Base-by-base conservation (phyloP, 208 protist species). In the Leishmania arabica region DNA sequence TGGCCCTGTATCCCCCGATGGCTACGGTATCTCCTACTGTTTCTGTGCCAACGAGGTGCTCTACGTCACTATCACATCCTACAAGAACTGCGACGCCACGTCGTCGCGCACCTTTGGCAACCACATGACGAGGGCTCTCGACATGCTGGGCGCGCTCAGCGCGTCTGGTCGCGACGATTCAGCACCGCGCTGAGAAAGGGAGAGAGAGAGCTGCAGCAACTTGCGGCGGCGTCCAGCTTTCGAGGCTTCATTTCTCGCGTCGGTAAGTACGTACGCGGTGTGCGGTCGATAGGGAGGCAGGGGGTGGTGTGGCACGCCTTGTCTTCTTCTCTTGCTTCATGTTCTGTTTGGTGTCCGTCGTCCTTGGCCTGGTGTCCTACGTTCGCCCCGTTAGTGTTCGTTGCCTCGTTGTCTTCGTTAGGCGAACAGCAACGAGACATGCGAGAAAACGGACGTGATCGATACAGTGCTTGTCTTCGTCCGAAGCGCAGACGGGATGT, bases 1-100 rank as follows among this genome's bases (percentile, higher is more conserved):
- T 79, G 96, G 95, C 19, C 96, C 96, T 19, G 93, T 97, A 27
- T 83, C 90, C 8, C 77, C 89, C 49, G 91, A 97, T 77, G 93
- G 95, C 72, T 98, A 98, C 87, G 95, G 95, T 71, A 86, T 98
- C 47, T 95, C 89, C n/a, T 98, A 98, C 92, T 95, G 91, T 77
- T 85, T 95, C 71, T 91, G 88, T 78, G 89, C 88, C 64, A 93
- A 97, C 65, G 75, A 72, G 17, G 72, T 90, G 34, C 47, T 97
- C 58, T 97, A 92, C 92, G 78, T 97, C 84, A 96, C 95, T 60
- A 88, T 98, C 37, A 96, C 94, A 3, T 88, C 86, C 40, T 91
- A 94, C 84, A 91, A 91, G 72, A 86, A 77, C 78, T 91, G 86
- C 71, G 71, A 77, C 9, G 75, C 78, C 56, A 94, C 88, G 2